Conservation (phyloP, 2,329 filamentous ascomycete genomes). For the Aureobasidium uvarum region DNA sequence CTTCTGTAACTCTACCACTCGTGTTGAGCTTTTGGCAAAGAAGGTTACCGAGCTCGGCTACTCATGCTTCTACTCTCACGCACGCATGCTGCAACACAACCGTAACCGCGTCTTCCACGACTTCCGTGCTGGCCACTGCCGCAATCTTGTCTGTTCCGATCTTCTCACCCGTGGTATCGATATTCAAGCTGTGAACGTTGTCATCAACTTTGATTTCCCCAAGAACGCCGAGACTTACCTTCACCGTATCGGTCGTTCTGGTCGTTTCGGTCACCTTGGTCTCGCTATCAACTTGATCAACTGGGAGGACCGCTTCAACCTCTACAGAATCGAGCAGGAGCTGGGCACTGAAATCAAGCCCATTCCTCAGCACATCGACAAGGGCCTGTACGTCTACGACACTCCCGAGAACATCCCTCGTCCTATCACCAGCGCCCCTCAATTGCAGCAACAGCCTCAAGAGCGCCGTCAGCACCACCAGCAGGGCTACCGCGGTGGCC, state of each 20-base stretch:
- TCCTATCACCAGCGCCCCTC: constrained; percentile 61
- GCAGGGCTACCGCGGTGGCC: constrained; percentile 37
- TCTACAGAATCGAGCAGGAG: constrained; percentile 98
- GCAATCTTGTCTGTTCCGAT: constrained; percentile 97
- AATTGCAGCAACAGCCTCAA: constrained; percentile 33
- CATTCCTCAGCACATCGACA: constrained; percentile 93
- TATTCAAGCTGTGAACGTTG: constrained; percentile 98
- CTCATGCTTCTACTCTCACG: constrained; percentile 99
- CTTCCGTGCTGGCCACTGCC: constrained; percentile 96
- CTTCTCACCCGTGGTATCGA: constrained; percentile 97
- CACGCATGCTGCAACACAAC: constrained; percentile 94
- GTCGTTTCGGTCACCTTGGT: constrained; percentile 94
- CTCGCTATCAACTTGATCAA: constrained; percentile 99
- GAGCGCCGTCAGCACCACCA: constrained; percentile 36
- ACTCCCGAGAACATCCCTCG: constrained; percentile 92
- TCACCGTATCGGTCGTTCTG: constrained; percentile 95
- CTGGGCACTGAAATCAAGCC: constrained; percentile 95
- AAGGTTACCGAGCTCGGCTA: constrained; percentile 99
- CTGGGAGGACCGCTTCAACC: constrained; percentile 98
- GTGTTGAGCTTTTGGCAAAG: constrained; percentile 94
- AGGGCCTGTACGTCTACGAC: constrained; percentile 97
- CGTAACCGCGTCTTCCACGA: constrained; percentile 99
- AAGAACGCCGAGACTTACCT: constrained; percentile 99
- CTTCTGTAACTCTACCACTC: constrained; percentile 99
- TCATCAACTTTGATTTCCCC: constrained; percentile 99